Evolutionary conservation across 306 rosid species (phyloP), one percentile per base, ranked within the genome.

Genomic region (Vicia sativa): DNA sequence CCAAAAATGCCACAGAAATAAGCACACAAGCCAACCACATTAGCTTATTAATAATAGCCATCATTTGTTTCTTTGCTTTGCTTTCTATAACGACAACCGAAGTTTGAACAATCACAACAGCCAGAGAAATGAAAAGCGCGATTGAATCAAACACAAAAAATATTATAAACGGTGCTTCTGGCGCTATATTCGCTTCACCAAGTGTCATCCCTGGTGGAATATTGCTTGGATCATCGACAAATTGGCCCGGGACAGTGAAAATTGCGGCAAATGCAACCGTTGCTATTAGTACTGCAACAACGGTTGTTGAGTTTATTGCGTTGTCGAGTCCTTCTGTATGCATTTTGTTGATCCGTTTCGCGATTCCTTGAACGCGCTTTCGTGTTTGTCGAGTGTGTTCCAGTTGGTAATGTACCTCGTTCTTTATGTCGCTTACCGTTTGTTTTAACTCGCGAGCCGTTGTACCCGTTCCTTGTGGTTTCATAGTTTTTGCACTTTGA

Each of bases 31-130:
- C 97, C 43, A 95, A 35, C 99, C 99, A 95, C 99, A 95, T 90
- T 0, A 95, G 85, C 88, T 95, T 95, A 91, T 95, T 95, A 10
- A 95, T 95, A 12, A 95, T 71, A 0, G 97, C 92, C 96, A 91
- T 91, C 99, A 95, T 87, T 58, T 95, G 99, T 90, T 88, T 95
- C 95, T 95, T 95, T 9, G 99, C 99, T 50, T 85, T 87, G 91
- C 97, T 90, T 77, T 95, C 99, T 15, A 90, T 91, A 4, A 87
- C 96, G 57, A 95, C 99, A 4, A 95, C 90, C 0, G 99, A 95
- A 1, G 99, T 95, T 73, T 95, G 99, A 18, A 95, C 99, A 14
- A 95, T 95, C 70, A 95, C 99, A 2, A 95, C 99, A 0, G 99
- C 99, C 13, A 95, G 85, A 4, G 97, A 90, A 49, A 95, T 88